Evolutionary conservation across 495 filamentous ascomycete genomes (phyloP), one percentile per base, ranked within the genome.

Genomic region (Cenococcum geophilum): DNA sequence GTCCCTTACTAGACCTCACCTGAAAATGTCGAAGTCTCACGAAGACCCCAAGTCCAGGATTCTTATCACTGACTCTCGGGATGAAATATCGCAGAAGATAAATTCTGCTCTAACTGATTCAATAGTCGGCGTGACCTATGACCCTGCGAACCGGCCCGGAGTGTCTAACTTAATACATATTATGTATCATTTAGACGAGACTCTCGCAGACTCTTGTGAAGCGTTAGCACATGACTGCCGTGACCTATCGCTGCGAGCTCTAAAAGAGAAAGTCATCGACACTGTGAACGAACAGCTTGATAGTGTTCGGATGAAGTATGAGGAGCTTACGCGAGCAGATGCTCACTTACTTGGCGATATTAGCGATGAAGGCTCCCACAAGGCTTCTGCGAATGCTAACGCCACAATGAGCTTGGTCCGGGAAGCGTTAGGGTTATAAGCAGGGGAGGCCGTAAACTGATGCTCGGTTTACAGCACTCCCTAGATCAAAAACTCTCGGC

Each of bases 21-120:
- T 79, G 23, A 98, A 98, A 67, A 98, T 98, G 93, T 95, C 89
- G 50, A 98, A 98, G 73, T 96, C 91, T 3, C 81, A 90, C 66
- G 57, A 73, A 1, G 80, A 87, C 63, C 73, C 76, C n/a, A 76
- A 76, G 20, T 95, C 90, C 12, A 78, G 88, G 25, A 93, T 98
- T 63, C 76, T 92, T 16, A 80, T 98, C 57, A 91, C 84, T n/a
- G 87, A 95, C 60, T 69, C 76, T 1, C 68, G 78, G 1, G 71
- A 79, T 1, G 72, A 76, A 0, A 90, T 97, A 61, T 62, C 71
- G 3, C 70, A 71, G 45, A 95, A 95, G 71, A 75, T 97, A 64
- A 82, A 73, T 57, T 67, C 73, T 12, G 89, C 93, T 32, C 69
- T 91, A n/a, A 97, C 93, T 21, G 93, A 98, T 70, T 84, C 79